A percentile compares a stretch with the other conserved stretches of the same genome.
phyloP scores from a whole-genome alignment of 176 grass and related monocot species.

The Typha latifolia region DNA sequence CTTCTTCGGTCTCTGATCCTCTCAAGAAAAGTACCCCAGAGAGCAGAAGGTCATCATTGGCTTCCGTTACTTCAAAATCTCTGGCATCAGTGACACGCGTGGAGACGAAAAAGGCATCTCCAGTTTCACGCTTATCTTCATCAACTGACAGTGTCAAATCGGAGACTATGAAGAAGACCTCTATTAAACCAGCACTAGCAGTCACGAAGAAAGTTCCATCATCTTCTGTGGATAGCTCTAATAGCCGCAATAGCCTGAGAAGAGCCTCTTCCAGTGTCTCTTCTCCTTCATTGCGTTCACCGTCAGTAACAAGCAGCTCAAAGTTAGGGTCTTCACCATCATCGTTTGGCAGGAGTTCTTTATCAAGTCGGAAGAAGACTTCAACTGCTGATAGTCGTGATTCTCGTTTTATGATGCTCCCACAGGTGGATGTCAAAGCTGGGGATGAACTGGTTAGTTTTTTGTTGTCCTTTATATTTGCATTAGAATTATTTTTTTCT shows the following conservation, averaged over 20 bases:
- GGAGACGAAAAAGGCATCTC: constrained; percentile 31
- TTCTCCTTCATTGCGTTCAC: constrained; percentile 44
- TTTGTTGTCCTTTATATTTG: not conserved
- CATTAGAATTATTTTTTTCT: too few relatives aligned
- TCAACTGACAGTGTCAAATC: constrained; percentile 21
- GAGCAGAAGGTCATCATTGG: constrained; percentile 18
- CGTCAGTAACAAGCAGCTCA: constrained; percentile 42
- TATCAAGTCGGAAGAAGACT: constrained; percentile 50
- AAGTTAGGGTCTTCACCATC: constrained; percentile 36
- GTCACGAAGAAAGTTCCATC: constrained; percentile 38
- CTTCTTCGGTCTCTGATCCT: constrained; percentile 40
- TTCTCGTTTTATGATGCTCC: constrained; percentile 66
- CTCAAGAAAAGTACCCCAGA: constrained; percentile 29
- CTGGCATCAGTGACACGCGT: not conserved
- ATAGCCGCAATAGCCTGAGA: constrained; percentile 34
- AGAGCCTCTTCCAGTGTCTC: constrained; percentile 19
- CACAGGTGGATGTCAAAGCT: constrained; percentile 86
- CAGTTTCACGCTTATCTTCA: constrained; percentile 1
- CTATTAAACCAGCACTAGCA: constrained; percentile 29
- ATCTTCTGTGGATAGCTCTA: constrained; percentile 33
- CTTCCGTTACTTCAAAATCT: constrained; percentile 28
- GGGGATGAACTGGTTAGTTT: constrained; percentile 75
- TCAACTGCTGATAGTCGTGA: constrained; percentile 31
- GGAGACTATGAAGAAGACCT: constrained; percentile 29
- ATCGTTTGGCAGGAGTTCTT: constrained; percentile 30